Evolutionary conservation across 768 basidiomycete genomes (phyloP), one percentile per base, ranked within the genome.

Genomic region (Boletus reticuloceps): DNA sequence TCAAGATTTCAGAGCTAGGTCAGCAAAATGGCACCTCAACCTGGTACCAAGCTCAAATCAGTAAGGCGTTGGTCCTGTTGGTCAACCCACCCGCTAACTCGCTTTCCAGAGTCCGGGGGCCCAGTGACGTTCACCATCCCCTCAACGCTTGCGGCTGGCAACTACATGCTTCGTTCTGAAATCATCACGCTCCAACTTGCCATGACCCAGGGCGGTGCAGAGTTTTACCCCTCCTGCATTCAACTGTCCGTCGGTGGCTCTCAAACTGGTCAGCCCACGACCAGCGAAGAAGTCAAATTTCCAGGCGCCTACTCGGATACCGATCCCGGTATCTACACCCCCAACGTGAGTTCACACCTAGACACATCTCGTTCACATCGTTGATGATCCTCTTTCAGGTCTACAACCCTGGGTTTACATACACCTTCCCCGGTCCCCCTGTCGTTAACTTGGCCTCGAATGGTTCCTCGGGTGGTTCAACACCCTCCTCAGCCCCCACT

Each of bases 81-180:
- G 1, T 10, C 14, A 22, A 39, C 10, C 2, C 11, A 8, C 27
- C 6, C 12, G 7, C 54, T 62, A 16, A 52, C 47, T 14, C 37
- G 10, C 11, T 1, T 27, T 37, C 0, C 41, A 78, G 79, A 74
- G 55, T 60, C 65, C 2, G 79, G 82, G 1, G 64, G 61, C 4
- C 65, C 75, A 2, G 77, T 72, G 0, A 71, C 52, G 2, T 70
- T 79, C 6, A 73, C 67, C 0, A 66, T 86, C 25, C 84, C 84
- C 1, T 50, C 56, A 12, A 78, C 74, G 41, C 70, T 91, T 45
- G 80, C 82, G 1, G 64, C 86, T 0, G 90, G 89, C 6, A 79
- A 85, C 60, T 92, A 91, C 66, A 70, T 91, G 47, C 67, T 91
- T 61, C 87, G 90, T 4, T 82, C 89, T 69, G 89, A 91, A 38